phyloP scores from a whole-genome alignment of 2,329 filamentous ascomycete genomes.

The Onygenales sp. region DNA sequence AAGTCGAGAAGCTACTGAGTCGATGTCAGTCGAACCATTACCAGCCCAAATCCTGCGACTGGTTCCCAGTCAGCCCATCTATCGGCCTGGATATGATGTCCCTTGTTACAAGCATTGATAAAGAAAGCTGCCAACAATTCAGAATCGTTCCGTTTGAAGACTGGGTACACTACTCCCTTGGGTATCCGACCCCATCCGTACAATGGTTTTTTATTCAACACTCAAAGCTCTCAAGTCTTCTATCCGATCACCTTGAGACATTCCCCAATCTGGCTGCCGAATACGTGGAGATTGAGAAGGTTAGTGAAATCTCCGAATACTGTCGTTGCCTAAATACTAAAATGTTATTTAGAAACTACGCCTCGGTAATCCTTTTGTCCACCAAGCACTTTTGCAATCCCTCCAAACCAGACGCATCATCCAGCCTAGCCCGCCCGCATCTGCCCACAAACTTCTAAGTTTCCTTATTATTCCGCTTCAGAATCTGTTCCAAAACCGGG shows the following conservation, averaged over 20 bases:
- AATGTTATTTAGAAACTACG: constrained; percentile 23
- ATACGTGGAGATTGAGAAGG: constrained; percentile 29
- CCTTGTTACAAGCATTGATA: constrained; percentile 27
- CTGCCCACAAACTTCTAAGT: constrained; percentile 17
- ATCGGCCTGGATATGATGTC: constrained; percentile 13
- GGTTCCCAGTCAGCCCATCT: constrained; percentile 22
- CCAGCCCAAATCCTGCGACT: constrained; percentile 23
- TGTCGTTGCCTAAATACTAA: not conserved
- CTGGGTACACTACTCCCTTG: constrained; percentile 29
- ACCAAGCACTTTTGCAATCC: constrained; percentile 24
- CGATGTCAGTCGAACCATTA: constrained; percentile 19
- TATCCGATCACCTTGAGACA: constrained; percentile 17
- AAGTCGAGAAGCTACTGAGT: constrained; percentile 30
- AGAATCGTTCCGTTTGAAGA: constrained; percentile 30
- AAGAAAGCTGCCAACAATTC: constrained; percentile 32
- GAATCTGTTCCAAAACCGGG: constrained; percentile 23
- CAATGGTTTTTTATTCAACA: constrained; percentile 33
- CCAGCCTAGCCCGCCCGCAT: not conserved
- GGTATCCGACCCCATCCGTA: constrained; percentile 23
- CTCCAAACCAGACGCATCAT: constrained; percentile 11
- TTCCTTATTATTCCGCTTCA: constrained; percentile 32
- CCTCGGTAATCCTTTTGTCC: constrained; percentile 27
- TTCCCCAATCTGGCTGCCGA: constrained; percentile 22
- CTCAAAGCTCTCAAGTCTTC: constrained; percentile 22
- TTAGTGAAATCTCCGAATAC: constrained; percentile 9